Base-by-base conservation (phyloP, 176 grass and related monocot species). In the Oryza nivara region DNA sequence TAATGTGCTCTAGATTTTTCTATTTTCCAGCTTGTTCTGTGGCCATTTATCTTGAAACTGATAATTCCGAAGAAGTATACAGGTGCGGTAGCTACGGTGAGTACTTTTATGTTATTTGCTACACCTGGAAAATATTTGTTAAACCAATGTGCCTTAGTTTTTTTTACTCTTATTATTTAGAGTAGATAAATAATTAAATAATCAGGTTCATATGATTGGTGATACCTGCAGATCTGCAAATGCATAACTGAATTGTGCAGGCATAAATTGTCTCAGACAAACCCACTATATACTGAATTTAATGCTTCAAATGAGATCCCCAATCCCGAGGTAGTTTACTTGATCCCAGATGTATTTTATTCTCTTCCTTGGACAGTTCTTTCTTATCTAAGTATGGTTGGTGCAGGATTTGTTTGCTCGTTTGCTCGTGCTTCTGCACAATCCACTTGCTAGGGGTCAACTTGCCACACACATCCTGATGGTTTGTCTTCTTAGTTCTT, bases 11-110 rank as follows among this genome's bases (percentile, higher is more conserved):
- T 60, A 68, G 11, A 67, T 82, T 67, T 38, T 79, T 43, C 68
- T 87, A 22, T 88, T 81, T 76, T 77, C 32, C 93, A 98, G 96
- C 91, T 92, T 90, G 86, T 98, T 73, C 89, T 98, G 11, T 95
- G 92, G 96, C 96, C 96, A 80, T 95, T 98, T 86, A 82, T 98
- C 85, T 98, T 98, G 85, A 95, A 92, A 81, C 90, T 98, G 87
- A 95, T 98, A 76, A 90, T 98, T 72, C 92, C 96, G 15, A 98
- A 92, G 88, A 87, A 90, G 25, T 98, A 95, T 89, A 92, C 92
- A 64, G 92, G 91, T 70, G 93, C 96, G 64, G 87, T 98, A 80
- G 96, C 96, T 77, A 95, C 80, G 78, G 96, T 98, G 80, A 87
- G 85, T 34, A 13, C 46, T 79, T 49, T 68, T 64, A 72, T 65